These are phyloP conservation scores for Cladosporium oxysporum DNA, from an alignment of 2,329 filamentous ascomycete genomes.

Conservation along the genomic window DNA sequence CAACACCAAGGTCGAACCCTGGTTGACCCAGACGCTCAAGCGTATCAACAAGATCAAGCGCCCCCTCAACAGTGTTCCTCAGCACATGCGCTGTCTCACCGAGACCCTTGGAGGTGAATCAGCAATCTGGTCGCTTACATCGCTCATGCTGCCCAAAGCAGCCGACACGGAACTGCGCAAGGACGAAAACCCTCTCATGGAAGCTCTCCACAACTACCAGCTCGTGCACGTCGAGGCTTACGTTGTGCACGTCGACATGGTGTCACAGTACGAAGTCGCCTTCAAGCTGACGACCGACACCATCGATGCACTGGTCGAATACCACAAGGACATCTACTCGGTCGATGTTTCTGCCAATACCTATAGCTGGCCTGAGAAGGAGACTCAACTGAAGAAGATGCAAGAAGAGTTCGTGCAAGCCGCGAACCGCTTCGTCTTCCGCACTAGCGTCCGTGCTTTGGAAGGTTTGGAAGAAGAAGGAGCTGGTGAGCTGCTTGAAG, in stretches of 20 bases:
- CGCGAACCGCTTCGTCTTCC: slow-evolving; percentile 95
- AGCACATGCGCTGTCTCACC: slow-evolving; percentile 93
- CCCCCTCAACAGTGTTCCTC: slow-evolving; percentile 92
- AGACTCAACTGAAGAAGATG: slow-evolving; percentile 92
- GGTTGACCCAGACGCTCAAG: slow-evolving; percentile 95
- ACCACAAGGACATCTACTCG: slow-evolving; percentile 94
- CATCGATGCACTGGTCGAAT: slow-evolving; percentile 89
- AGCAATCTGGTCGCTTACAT: slow-evolving; percentile 93
- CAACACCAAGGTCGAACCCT: slow-evolving; percentile 87
- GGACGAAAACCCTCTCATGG: slow-evolving; percentile 78
- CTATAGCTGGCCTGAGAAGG: slow-evolving; percentile 96
- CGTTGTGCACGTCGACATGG: slow-evolving; percentile 98
- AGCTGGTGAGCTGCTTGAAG: slow-evolving; percentile 86
- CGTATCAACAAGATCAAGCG: slow-evolving; percentile 96
- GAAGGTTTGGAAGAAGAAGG: slow-evolving; percentile 97
- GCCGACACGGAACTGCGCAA: slow-evolving; percentile 81
- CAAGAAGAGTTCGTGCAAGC: slow-evolving; percentile 96
- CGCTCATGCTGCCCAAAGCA: slow-evolving; percentile 87
- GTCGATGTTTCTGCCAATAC: slow-evolving; percentile 85
- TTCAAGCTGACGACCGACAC: slow-evolving; percentile 96
- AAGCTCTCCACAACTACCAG: slow-evolving; percentile 90
- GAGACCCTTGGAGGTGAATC: slow-evolving; percentile 87
- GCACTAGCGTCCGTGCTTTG: slow-evolving; percentile 81
- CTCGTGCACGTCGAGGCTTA: slow-evolving; percentile 94
- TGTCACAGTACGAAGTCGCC: slow-evolving; percentile 93